phyloP scores from a whole-genome alignment of 2,329 filamentous ascomycete genomes.

The Coniochaeta prunicola region DNA sequence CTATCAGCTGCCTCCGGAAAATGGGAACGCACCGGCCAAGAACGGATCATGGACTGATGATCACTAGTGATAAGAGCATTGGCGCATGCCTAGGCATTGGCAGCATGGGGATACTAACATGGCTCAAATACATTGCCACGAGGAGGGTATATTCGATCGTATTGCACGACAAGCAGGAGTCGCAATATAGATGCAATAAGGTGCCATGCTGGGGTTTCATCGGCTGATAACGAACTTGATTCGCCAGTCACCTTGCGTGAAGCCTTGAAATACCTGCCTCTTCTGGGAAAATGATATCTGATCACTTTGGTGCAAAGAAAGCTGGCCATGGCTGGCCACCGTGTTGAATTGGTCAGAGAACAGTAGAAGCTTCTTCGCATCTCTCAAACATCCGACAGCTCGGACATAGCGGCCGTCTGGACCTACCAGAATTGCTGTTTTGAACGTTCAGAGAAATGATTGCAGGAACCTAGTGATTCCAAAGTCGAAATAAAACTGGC shows the following conservation, averaged over 20 bases:
- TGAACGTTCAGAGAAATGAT: too few species aligned
- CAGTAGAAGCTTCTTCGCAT: neutral
- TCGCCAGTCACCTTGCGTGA: neutral
- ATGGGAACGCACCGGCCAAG: neutral
- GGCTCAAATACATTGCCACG: neutral
- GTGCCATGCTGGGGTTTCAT: neutral
- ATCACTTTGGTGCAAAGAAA: neutral
- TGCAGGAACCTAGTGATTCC: too few species aligned
- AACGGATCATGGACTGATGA: neutral
- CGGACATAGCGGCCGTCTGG: too few species aligned
- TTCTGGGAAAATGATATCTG: neutral
- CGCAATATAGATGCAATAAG: conserved; percentile 1
- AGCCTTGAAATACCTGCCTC: neutral
- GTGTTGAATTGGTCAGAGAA: neutral
- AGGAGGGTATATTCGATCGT: neutral
- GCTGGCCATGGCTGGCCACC: too few species aligned
- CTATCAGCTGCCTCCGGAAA: neutral
- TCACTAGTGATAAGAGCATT: conserved; percentile 1
- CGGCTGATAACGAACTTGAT: neutral
- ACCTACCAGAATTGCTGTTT: too few species aligned
- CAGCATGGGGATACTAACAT: neutral
- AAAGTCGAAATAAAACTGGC: too few species aligned
- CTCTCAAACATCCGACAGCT: too few species aligned
- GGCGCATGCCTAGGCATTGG: neutral
- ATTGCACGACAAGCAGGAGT: neutral